Evolutionary conservation across 495 filamentous ascomycete genomes (phyloP).

Genomic region (Xylaria palmicola): DNA sequence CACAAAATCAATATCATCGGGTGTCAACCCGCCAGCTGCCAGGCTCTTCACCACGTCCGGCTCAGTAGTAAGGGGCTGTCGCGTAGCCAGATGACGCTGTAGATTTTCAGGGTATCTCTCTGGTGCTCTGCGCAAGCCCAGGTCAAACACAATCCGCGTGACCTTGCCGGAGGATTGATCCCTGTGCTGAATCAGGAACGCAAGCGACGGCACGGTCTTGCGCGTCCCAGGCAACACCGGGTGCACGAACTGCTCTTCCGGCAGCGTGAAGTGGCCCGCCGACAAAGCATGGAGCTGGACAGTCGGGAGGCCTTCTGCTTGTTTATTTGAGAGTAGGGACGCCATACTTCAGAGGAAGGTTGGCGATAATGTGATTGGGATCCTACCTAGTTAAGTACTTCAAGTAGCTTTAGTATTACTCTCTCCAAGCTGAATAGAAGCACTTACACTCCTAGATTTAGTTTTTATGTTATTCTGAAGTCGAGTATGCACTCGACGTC

Average conservation of each 20-base stretch:
- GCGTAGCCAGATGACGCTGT: slow-evolving; percentile 33
- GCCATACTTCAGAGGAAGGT: background rate
- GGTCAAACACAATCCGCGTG: slow-evolving; percentile 41
- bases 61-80: slow-evolving; percentile 33
- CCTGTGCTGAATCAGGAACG: slow-evolving; percentile 41
- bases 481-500: background rate
- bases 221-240: slow-evolving; percentile 23
- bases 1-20: slow-evolving; percentile 40
- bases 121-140: slow-evolving; percentile 36
- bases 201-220: slow-evolving; percentile 26
- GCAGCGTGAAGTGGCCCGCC: slow-evolving; percentile 39
- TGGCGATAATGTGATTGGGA: background rate
- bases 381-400: no score
- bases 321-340: background rate
- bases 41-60: slow-evolving; percentile 39
- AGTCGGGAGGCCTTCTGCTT: slow-evolving; percentile 25
- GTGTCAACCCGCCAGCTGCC: slow-evolving; percentile 26
- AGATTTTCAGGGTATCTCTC: slow-evolving; percentile 34
- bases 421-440: background rate
- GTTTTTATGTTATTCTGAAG: background rate
- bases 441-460: background rate
- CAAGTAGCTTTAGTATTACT: background rate
- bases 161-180: background rate
- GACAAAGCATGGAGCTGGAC: slow-evolving; percentile 49
- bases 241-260: slow-evolving; percentile 41